Conservation (phyloP, 352 stramenopile genomes). For the Phytophthora tentaculata region DNA sequence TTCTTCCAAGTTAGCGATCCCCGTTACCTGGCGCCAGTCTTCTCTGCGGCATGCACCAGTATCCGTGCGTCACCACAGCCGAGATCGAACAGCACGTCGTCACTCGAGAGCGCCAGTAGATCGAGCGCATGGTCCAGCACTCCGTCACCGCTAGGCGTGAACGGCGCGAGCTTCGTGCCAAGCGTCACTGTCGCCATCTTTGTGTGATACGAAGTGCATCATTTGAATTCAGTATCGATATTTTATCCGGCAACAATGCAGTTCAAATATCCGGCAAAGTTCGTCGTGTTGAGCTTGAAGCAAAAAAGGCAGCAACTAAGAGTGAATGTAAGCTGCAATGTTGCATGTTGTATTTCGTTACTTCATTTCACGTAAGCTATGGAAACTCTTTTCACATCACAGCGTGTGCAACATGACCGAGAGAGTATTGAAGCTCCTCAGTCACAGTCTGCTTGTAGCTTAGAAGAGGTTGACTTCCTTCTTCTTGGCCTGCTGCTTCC, state of each 20-base stretch:
- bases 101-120: constrained; percentile 55
- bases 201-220: constrained; percentile 8
- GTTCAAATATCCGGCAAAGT: constrained; percentile 12
- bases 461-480: constrained; percentile 89
- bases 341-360: constrained; percentile 29
- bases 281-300: constrained; percentile 20
- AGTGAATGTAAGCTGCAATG: background rate
- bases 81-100: constrained; percentile 79
- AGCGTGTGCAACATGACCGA: background rate
- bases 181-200: constrained; percentile 21
- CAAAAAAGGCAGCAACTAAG: background rate
- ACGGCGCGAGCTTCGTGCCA: constrained; percentile 77
- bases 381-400: constrained; percentile 16
- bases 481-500: constrained; percentile 90
- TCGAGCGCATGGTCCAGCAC: constrained; percentile 69
- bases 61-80: constrained; percentile 82
- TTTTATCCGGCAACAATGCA: constrained; percentile 13
- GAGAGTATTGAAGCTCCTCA: constrained; percentile 2
- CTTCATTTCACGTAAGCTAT: constrained; percentile 35
- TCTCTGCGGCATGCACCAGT: constrained; percentile 61
- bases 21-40: constrained; percentile 46
- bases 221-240: constrained; percentile 23
- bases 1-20: background rate
- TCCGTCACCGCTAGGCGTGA: constrained; percentile 75
- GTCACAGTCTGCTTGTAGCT: constrained; percentile 20